These are phyloP conservation scores for Mycosphaerella arachidis DNA, from an alignment of 2,329 filamentous ascomycete genomes.

Conservation along the genomic window DNA sequence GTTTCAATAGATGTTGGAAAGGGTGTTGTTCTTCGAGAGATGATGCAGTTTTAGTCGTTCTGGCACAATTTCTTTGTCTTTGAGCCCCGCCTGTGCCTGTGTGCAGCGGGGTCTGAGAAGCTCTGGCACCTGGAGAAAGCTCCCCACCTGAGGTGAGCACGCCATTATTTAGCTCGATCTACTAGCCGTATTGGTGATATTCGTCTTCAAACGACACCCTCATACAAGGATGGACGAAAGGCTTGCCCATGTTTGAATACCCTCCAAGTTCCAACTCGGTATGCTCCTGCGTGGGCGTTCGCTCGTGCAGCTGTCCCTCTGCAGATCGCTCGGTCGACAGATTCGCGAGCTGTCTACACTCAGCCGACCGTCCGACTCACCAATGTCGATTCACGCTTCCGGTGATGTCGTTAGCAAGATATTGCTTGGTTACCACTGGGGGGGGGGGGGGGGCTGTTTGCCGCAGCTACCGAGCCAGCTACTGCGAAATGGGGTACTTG, in stretches of 20 bases:
- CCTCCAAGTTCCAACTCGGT: not conserved
- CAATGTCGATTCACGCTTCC: not conserved
- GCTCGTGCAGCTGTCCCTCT: not conserved
- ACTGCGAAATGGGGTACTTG: not conserved
- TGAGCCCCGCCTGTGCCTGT: not conserved
- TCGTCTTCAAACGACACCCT: not conserved
- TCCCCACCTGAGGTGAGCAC: slow-evolving; percentile 1
- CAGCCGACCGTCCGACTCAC: not conserved
- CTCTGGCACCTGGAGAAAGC: not conserved
- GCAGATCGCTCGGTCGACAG: not conserved
- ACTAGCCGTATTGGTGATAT: not conserved
- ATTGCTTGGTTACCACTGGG: not conserved
- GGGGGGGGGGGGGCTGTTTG: not conserved
- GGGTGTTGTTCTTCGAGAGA: not conserved
- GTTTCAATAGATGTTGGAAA: not conserved
- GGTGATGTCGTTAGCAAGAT: not conserved
- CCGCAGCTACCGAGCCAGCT: not conserved
- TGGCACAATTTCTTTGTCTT: slow-evolving; percentile 10
- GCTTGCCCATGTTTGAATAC: not conserved
- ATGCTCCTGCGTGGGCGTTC: slow-evolving; percentile 1
- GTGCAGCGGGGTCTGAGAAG: not conserved
- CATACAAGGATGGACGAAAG: not conserved
- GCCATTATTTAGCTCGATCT: not conserved
- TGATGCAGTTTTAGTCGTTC: slow-evolving; percentile 1
- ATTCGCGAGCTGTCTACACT: not conserved